A percentile compares a stretch with the other conserved stretches of the same genome.
phyloP scores from a whole-genome alignment of 106 monocot species.

The Apostasia shenzhenica region DNA sequence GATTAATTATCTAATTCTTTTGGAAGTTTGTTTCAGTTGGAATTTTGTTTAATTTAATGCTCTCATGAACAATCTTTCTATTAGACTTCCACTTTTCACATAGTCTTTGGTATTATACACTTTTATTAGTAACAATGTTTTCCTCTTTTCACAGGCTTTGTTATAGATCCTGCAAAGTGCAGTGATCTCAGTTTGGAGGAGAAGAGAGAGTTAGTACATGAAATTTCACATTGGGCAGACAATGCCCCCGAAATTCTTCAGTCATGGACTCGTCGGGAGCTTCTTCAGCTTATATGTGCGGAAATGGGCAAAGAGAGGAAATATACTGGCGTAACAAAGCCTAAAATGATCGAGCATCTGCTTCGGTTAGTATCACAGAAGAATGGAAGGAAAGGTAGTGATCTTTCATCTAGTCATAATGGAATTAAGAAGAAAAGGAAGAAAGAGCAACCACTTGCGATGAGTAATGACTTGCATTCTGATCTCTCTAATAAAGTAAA shows the following conservation, averaged over 20 bases:
- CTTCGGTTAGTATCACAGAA: conserved; percentile 67
- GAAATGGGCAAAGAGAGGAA: conserved; percentile 92
- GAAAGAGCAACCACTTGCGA: conserved; percentile 20
- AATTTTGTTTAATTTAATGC: too few species aligned
- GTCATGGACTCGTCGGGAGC: conserved; percentile 77
- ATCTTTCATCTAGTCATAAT: conserved; percentile 18
- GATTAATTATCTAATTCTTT: too few species aligned
- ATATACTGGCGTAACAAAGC: conserved; percentile 79
- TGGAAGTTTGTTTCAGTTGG: too few species aligned
- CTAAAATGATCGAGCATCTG: conserved; percentile 80
- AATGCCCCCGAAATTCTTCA: conserved; percentile 78
- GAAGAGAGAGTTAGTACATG: conserved; percentile 81
- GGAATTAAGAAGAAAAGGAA: conserved; percentile 42
- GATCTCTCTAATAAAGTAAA: conserved; percentile 5
- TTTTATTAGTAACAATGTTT: neutral
- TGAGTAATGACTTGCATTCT: conserved; percentile 1
- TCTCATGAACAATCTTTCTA: too few species aligned
- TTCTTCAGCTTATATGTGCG: conserved; percentile 80
- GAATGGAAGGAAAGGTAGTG: conserved; percentile 14
- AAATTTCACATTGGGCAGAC: conserved; percentile 61
- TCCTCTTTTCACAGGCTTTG: conserved; percentile 34
- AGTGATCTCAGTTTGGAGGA: conserved; percentile 70
- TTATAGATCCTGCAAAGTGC: conserved; percentile 62
- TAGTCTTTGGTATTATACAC: too few species aligned
- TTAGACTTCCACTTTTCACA: too few species aligned